Evolutionary conservation across 768 basidiomycete species (phyloP).

Genomic region (Trichaptum fuscoviolaceum): DNA sequence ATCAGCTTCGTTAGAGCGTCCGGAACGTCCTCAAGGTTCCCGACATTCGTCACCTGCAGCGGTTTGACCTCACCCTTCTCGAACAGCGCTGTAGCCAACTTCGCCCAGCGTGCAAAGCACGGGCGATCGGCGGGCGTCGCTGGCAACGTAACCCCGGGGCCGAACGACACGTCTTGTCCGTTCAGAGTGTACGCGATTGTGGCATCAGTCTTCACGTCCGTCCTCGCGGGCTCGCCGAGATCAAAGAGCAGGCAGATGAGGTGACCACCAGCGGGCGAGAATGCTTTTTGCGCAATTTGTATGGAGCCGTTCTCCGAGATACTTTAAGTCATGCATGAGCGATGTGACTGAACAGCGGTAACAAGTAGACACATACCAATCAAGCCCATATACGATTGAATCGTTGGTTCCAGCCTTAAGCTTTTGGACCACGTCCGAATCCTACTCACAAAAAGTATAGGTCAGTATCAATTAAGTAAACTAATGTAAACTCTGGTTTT

Average conservation of each 20-base stretch:
- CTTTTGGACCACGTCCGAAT: constrained; percentile 22
- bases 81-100: not conserved
- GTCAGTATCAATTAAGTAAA: not conserved
- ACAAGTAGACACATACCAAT: constrained; percentile 5
- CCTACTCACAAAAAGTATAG: constrained; percentile 13
- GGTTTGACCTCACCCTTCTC: not conserved
- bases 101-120: not conserved
- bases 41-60: not conserved
- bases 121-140: not conserved
- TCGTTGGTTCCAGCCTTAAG: constrained; percentile 23
- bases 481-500: too few species aligned
- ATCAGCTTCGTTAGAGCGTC: not conserved
- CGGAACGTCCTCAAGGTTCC: not conserved
- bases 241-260: not conserved
- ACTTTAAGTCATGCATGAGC: not conserved
- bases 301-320: not conserved
- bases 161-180: not conserved
- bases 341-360: not conserved
- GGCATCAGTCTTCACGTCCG: not conserved
- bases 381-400: constrained; percentile 20
- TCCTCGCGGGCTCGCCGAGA: not conserved
- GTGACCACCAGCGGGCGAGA: not conserved
- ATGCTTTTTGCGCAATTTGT: not conserved
- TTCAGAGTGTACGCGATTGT: not conserved
- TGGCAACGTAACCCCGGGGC: not conserved